These are phyloP conservation scores for Dictyostelium brefeldianum DNA, from an alignment of 78 protist species.

Conservation along the genomic window DNA sequence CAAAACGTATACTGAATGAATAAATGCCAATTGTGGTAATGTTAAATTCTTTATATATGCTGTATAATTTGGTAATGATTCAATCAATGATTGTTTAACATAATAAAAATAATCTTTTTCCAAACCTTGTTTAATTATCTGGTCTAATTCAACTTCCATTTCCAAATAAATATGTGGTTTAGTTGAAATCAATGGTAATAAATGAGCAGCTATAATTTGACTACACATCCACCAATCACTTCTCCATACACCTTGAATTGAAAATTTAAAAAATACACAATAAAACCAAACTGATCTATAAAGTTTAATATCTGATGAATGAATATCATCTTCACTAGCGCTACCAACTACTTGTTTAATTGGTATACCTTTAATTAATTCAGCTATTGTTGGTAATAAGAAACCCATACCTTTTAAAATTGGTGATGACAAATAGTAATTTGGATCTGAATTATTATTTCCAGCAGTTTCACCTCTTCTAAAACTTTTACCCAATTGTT, in stretches of 20 bases:
- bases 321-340: neutral
- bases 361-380: slow-evolving; percentile 34
- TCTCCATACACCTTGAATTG: slow-evolving; percentile 67
- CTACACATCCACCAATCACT: slow-evolving; percentile 70
- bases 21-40: slow-evolving; percentile 45
- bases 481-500: slow-evolving; percentile 68
- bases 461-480: neutral
- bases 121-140: slow-evolving; percentile 61
- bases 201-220: slow-evolving; percentile 64
- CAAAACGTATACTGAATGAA: slow-evolving; percentile 63
- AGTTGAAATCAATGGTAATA: slow-evolving; percentile 46
- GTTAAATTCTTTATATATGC: slow-evolving; percentile 52
- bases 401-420: slow-evolving; percentile 84
- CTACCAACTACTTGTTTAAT: neutral
- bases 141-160: slow-evolving; percentile 58
- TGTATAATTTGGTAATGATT: slow-evolving; percentile 41
- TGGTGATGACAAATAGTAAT: slow-evolving; percentile 48
- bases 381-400: slow-evolving; percentile 69
- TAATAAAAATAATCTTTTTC: slow-evolving; percentile 59
- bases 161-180: slow-evolving; percentile 52
- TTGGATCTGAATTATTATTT: slow-evolving; percentile 21
- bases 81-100: slow-evolving; percentile 27
- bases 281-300: slow-evolving; percentile 81
- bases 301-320: neutral
- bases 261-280: slow-evolving; percentile 76